Conservation (phyloP, 129 eudicot species). For the Erigeron canadensis region DNA sequence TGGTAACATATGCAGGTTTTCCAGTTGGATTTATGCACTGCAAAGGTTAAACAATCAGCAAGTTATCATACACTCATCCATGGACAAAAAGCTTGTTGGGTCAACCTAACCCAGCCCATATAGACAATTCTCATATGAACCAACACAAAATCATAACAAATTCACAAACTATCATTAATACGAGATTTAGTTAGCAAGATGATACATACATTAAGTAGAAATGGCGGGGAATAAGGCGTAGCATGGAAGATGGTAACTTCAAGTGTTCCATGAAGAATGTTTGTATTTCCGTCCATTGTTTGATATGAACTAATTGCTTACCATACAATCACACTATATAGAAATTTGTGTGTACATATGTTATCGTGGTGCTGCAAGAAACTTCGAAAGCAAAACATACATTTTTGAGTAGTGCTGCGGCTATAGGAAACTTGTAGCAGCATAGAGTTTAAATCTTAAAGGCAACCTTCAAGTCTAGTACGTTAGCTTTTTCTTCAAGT, state of each 20-base stretch:
- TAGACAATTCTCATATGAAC: too few species aligned
- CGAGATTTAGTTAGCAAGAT: background rate
- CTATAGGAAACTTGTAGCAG: constrained; percentile 42
- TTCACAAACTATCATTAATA: too few species aligned
- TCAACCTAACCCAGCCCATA: too few species aligned
- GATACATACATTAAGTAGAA: constrained; percentile 57
- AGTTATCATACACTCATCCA: constrained; percentile 11
- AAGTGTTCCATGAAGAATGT: constrained; percentile 84
- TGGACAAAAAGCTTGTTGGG: too few species aligned
- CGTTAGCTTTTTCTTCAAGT: constrained; percentile 64
- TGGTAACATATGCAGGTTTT: constrained; percentile 72
- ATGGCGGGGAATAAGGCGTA: constrained; percentile 53
- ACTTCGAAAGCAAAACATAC: constrained; percentile 34
- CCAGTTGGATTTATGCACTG: constrained; percentile 64
- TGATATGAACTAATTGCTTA: background rate
- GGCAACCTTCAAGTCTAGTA: constrained; percentile 40
- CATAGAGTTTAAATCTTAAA: constrained; percentile 49
- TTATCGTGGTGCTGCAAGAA: constrained; percentile 29
- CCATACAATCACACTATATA: constrained; percentile 17
- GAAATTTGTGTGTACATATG: constrained; percentile 25
- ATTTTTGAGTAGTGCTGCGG: constrained; percentile 33
- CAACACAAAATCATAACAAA: too few species aligned
- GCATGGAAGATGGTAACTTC: constrained; percentile 91
- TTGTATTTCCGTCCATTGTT: constrained; percentile 47
- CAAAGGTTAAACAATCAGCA: constrained; percentile 22